Conservation (phyloP, 176 grass and related monocot species). For the Pontederia crassipes region DNA sequence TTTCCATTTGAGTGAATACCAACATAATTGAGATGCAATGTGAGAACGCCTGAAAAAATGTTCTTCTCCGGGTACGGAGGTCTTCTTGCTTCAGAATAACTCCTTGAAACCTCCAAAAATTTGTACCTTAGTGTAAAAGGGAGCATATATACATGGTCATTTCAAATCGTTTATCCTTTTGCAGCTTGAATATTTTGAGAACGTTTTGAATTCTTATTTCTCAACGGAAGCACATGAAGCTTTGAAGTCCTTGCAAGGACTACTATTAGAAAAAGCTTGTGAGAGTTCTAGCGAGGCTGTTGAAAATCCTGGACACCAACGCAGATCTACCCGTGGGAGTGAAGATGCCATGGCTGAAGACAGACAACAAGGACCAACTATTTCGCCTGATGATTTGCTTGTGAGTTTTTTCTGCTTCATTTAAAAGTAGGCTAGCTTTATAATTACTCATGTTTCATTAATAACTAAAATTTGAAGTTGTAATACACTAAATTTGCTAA, state of each 20-base stretch:
- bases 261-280: slow-evolving; percentile 90
- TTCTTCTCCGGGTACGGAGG: too few relatives aligned
- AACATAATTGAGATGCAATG: too few relatives aligned
- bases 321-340: slow-evolving; percentile 80
- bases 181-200: slow-evolving; percentile 95
- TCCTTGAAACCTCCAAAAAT: too few relatives aligned
- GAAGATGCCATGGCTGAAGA: slow-evolving; percentile 88
- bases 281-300: slow-evolving; percentile 56
- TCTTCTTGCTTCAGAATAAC: too few relatives aligned
- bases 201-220: slow-evolving; percentile 59
- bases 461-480: too few relatives aligned
- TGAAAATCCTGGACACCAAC: slow-evolving; percentile 76
- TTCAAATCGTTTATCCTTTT: slow-evolving; percentile 3
- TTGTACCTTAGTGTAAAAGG: too few relatives aligned
- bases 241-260: slow-evolving; percentile 83
- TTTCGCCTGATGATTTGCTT: slow-evolving; percentile 96
- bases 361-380: slow-evolving; percentile 36
- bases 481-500: too few relatives aligned
- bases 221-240: slow-evolving; percentile 73
- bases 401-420: slow-evolving; percentile 33
- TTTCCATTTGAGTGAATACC: background rate
- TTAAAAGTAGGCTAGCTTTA: background rate
- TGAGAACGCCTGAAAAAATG: too few relatives aligned
- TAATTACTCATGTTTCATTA: too few relatives aligned
- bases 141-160: too few relatives aligned